These are phyloP conservation scores for Candida berthetii DNA, from an alignment of 805 yeast genomes.

Conservation along the genomic window DNA sequence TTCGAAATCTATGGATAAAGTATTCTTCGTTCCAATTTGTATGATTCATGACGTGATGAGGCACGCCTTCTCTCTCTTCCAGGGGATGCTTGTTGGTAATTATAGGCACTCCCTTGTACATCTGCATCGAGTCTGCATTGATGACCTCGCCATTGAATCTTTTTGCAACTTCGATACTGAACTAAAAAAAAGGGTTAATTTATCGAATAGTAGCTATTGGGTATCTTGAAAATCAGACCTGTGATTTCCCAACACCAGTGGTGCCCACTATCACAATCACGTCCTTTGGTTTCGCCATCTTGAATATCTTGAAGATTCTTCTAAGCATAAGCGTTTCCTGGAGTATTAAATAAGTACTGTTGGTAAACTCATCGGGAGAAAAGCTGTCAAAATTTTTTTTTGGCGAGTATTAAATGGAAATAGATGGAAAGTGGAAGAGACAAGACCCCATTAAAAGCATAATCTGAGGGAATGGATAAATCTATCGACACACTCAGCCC, in stretches of 20 bases:
- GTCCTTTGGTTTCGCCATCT: slow-evolving; percentile 15
- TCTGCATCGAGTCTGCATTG: slow-evolving; percentile 97
- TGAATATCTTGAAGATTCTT: neutral
- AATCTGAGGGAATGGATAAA: no score
- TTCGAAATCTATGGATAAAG: slow-evolving; percentile 68
- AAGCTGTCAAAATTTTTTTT: neutral
- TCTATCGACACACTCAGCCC: no score
- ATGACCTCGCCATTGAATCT: slow-evolving; percentile 80
- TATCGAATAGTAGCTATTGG: neutral
- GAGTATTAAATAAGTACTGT: no score
- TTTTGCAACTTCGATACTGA: slow-evolving; percentile 73
- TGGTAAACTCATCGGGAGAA: neutral
- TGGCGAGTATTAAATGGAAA: neutral
- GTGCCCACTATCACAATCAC: slow-evolving; percentile 77
- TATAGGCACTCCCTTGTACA: slow-evolving; percentile 64
- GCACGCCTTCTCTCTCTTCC: slow-evolving; percentile 63
- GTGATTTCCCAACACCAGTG: slow-evolving; percentile 92
- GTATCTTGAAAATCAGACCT: slow-evolving; percentile 28
- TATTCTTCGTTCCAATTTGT: slow-evolving; percentile 78
- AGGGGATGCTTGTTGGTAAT: slow-evolving; percentile 93
- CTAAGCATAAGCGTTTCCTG: neutral
- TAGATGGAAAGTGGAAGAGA: no score
- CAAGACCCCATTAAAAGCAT: neutral
- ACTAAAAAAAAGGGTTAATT: slow-evolving; percentile 25
- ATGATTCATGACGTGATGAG: slow-evolving; percentile 87